Base-by-base conservation (phyloP, 2,329 filamentous ascomycete species). In the Penicillium vulpinum region DNA sequence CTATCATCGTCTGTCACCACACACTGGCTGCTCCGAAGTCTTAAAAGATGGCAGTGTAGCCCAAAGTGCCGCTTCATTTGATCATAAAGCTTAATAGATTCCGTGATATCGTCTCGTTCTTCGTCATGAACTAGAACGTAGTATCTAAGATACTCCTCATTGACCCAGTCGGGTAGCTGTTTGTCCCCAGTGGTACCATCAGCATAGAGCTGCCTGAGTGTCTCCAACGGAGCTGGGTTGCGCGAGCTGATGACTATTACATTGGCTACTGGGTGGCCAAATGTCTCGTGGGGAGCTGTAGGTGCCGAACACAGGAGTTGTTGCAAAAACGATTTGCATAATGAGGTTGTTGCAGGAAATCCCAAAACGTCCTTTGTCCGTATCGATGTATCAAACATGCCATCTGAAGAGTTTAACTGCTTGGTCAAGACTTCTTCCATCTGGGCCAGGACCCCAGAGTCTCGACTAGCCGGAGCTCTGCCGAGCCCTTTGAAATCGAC, bases 41-140 rank as follows among this genome's bases (percentile, higher is more conserved):
- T 83, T 33, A 99, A 80, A 11, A 99, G 81, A 75, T 99, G 94
- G 71, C 94, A 99, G 75, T 99, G 92, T 46, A 97, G 80, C 2
- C 94, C 94, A 62, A 99, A 91, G 75, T 97, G 91, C n/a, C 94
- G 87, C 76, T 97, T 99, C 95, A 99, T 99, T 74, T 97, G 91
- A 66, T 99, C 94, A 74, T 96, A 99, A 28, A 97, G 80, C 18
- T 87, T 85, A 74, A 93, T 93, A 13, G 92, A 96, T 75, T 92
- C 89, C 36, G 86, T 85, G 59, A 97, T 96, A 71, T 99, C 92
- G 69, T 96, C 93, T 59, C 86, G 87, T 70, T 99, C 94, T 76
- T 99, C 95, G 66, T 99, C 94, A 68, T 99, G 94, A 18, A 99
- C 88, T 40, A 99, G 80, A 16, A 99, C 90, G 75, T 99, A 99